These are phyloP conservation scores for Candida dendrica DNA, from an alignment of 805 yeast genomes.

Conservation along the genomic window DNA sequence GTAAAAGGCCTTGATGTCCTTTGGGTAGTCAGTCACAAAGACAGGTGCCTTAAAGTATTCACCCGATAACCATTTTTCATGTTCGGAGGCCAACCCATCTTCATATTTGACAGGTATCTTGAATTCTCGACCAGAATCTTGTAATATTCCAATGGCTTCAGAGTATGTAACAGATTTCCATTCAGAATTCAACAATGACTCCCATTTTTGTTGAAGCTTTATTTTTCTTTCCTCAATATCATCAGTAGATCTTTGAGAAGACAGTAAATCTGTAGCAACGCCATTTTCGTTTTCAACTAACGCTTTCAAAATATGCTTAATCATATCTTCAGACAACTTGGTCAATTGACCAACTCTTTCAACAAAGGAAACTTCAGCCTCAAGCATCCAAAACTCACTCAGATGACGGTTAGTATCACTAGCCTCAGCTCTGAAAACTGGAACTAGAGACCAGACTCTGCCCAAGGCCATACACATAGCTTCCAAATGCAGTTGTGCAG, in stretches of 20 bases:
- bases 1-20: slow-evolving; percentile 78
- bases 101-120: slow-evolving; percentile 57
- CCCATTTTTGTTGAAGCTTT: slow-evolving; percentile 46
- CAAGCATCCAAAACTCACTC: slow-evolving; percentile 97
- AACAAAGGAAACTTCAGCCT: slow-evolving; percentile 77
- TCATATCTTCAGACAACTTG: slow-evolving; percentile 61
- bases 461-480: slow-evolving; percentile 65
- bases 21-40: slow-evolving; percentile 86
- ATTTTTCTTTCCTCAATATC: slow-evolving; percentile 27
- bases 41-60: slow-evolving; percentile 63
- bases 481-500: slow-evolving; percentile 88
- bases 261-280: slow-evolving; percentile 13
- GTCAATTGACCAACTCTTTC: slow-evolving; percentile 54
- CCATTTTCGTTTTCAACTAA: slow-evolving; percentile 22
- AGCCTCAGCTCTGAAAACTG: slow-evolving; percentile 90
- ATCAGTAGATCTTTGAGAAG: slow-evolving; percentile 31
- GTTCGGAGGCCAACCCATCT: slow-evolving; percentile 68
- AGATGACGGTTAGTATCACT: slow-evolving; percentile 89
- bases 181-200: slow-evolving; percentile 30
- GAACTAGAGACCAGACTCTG: slow-evolving; percentile 83
- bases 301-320: slow-evolving; percentile 39
- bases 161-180: slow-evolving; percentile 75
- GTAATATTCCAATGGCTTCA: slow-evolving; percentile 59
- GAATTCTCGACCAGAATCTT: slow-evolving; percentile 25
- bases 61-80: slow-evolving; percentile 87